A percentile compares a stretch with the other conserved stretches of the same genome.
phyloP scores from a whole-genome alignment of 73 alveolate species.

The Urostyla sp. region DNA sequence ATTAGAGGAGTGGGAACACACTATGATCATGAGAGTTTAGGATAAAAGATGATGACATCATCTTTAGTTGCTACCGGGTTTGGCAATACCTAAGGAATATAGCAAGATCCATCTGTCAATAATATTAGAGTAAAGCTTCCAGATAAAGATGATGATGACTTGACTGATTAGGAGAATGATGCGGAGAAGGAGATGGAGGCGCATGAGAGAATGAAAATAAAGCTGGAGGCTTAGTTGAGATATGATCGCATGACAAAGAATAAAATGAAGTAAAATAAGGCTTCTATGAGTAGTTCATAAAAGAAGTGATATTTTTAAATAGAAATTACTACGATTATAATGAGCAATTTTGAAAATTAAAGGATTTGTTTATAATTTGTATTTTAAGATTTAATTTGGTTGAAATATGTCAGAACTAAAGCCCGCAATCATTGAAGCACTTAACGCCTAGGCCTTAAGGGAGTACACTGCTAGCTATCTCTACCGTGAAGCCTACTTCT shows the following conservation, averaged over 20 bases:
- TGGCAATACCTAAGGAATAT: slow-evolving; percentile 12
- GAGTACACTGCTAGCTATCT: slow-evolving; percentile 11
- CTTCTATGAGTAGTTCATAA: too few relatives aligned
- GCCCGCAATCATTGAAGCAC: too few relatives aligned
- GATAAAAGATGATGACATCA: slow-evolving; percentile 45
- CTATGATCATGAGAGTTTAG: slow-evolving; percentile 62
- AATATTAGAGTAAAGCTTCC: slow-evolving; percentile 81
- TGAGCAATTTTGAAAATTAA: too few relatives aligned
- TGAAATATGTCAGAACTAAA: too few relatives aligned
- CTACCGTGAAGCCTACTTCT: slow-evolving; percentile 32
- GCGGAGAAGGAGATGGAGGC: slow-evolving; percentile 69
- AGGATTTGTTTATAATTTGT: too few relatives aligned
- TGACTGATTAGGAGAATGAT: slow-evolving; percentile 79
- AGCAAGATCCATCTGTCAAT: slow-evolving; percentile 68
- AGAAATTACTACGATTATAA: too few relatives aligned
- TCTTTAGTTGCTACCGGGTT: slow-evolving; percentile 60
- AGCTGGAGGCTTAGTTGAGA: slow-evolving; percentile 65
- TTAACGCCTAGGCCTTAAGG: too few relatives aligned
- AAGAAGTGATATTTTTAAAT: too few relatives aligned
- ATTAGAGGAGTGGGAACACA: slow-evolving; percentile 68
- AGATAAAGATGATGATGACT: slow-evolving; percentile 83
- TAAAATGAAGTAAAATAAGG: slow-evolving; percentile 38
- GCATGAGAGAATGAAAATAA: slow-evolving; percentile 70
- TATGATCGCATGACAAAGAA: slow-evolving; percentile 72
- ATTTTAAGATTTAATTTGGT: too few relatives aligned